phyloP scores from a whole-genome alignment of 2,329 filamentous ascomycete species.

The Fusarium sacchari region DNA sequence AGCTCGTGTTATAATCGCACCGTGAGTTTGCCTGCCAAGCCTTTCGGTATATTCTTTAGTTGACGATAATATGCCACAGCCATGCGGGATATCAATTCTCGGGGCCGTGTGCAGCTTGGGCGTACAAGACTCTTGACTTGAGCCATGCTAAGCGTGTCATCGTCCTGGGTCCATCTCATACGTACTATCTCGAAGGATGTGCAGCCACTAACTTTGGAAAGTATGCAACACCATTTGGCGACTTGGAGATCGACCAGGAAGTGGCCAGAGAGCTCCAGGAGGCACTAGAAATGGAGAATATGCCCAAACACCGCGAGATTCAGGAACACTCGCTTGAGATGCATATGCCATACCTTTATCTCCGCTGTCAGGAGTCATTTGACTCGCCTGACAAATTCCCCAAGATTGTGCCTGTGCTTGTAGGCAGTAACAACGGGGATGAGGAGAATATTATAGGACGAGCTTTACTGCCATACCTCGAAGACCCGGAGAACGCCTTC shows the following conservation, averaged over 20 bases:
- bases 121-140: conserved; percentile 89
- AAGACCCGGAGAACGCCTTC: conserved; percentile 80
- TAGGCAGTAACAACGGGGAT: conserved; percentile 74
- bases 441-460: conserved; percentile 76
- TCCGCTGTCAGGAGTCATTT: conserved; percentile 68
- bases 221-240: conserved; percentile 80
- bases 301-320: conserved; percentile 50
- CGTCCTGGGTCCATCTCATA: conserved; percentile 91
- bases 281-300: conserved; percentile 55
- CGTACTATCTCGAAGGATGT: conserved; percentile 80
- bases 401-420: conserved; percentile 82
- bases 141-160: conserved; percentile 87
- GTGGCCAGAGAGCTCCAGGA: conserved; percentile 62
- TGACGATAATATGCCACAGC: conserved; percentile 56
- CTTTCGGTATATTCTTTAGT: background rate
- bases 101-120: conserved; percentile 91
- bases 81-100: conserved; percentile 96
- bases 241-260: conserved; percentile 71
- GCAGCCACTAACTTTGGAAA: conserved; percentile 77
- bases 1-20: conserved; percentile 89
- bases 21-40: conserved; percentile 67
- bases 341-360: conserved; percentile 94
- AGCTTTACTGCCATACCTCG: conserved; percentile 80
- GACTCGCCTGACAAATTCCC: conserved; percentile 68
- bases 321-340: conserved; percentile 90